These are phyloP conservation scores for Candida quercuum DNA, from an alignment of 805 yeast genomes.

Conservation along the genomic window DNA sequence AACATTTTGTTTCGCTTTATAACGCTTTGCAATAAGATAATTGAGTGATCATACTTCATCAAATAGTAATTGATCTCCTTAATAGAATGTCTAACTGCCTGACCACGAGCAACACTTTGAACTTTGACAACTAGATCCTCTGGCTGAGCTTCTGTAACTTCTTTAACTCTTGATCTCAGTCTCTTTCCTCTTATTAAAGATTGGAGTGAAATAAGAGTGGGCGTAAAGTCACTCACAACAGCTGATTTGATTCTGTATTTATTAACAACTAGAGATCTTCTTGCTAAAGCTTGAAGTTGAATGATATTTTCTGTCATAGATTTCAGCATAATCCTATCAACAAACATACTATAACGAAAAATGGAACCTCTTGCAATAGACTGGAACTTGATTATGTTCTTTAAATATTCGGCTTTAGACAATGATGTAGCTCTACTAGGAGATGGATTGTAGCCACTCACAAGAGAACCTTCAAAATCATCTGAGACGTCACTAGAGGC, in stretches of 20 bases:
- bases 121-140: constrained; percentile 18
- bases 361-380: constrained; percentile 67
- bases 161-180: constrained; percentile 11
- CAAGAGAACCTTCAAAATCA: constrained; percentile 5
- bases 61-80: constrained; percentile 11
- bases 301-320: constrained; percentile 49
- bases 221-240: constrained; percentile 15
- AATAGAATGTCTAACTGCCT: constrained; percentile 23
- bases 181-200: constrained; percentile 29
- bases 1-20: constrained; percentile 11
- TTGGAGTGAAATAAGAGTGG: constrained; percentile 28
- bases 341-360: constrained; percentile 57
- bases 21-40: constrained; percentile 13
- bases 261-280: constrained; percentile 39
- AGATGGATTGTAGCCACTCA: constrained; percentile 15
- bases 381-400: constrained; percentile 49
- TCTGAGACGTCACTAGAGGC: constrained; percentile 1
- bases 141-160: constrained; percentile 8
- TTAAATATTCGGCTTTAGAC: constrained; percentile 17
- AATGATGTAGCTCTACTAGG: constrained; percentile 17
- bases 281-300: constrained; percentile 41
- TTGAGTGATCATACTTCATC: constrained; percentile 11
- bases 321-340: constrained; percentile 54
- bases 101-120: constrained; percentile 42
- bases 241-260: constrained; percentile 24